Conservation (phyloP, 169 alveolate species). For the Hepatocystis sp. region DNA sequence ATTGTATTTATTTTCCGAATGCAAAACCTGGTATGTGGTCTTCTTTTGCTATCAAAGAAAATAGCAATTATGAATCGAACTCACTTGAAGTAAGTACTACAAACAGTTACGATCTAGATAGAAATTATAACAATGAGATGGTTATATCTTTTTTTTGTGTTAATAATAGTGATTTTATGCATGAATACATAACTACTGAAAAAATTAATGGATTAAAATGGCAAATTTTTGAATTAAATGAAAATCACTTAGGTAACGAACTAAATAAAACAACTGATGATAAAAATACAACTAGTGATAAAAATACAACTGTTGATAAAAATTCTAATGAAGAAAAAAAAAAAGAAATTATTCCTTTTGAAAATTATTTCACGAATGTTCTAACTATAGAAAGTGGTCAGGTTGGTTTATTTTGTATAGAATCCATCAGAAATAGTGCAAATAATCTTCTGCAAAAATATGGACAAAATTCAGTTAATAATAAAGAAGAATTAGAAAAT, state of each 20-base stretch:
- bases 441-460: conserved; percentile 24
- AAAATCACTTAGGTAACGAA: conserved; percentile 30
- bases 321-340: too few species aligned
- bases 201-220: conserved; percentile 48
- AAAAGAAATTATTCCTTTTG: neutral
- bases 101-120: conserved; percentile 7
- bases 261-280: neutral
- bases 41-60: conserved; percentile 70
- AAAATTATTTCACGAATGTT: conserved; percentile 61
- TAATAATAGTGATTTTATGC: conserved; percentile 58
- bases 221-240: conserved; percentile 78
- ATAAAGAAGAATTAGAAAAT: conserved; percentile 37
- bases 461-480: conserved; percentile 18
- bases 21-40: conserved; percentile 75
- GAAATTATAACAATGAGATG: conserved; percentile 34
- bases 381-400: conserved; percentile 78
- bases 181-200: conserved; percentile 48
- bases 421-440: conserved; percentile 71
- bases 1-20: conserved; percentile 53
- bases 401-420: conserved; percentile 80
- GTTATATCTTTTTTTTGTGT: conserved; percentile 48
- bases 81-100: conserved; percentile 1
- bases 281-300: neutral
- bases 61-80: neutral
- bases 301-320: neutral